Percentiles rank a stretch among this genome's conserved stretches.
Evolutionary conservation across 441 rosid species (phyloP).

Genomic region (Populus trichocarpa): DNA sequence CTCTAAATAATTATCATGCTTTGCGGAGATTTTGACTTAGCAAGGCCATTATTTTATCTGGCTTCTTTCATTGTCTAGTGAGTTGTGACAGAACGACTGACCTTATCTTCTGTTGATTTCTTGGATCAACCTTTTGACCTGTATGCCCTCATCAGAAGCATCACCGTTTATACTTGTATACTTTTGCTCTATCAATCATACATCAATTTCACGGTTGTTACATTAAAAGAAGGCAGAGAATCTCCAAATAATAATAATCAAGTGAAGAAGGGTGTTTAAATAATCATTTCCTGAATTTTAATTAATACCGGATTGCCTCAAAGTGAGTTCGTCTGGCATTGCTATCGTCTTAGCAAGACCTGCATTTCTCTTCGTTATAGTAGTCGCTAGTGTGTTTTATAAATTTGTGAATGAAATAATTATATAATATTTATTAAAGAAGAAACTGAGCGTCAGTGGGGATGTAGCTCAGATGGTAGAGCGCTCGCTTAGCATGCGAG

Average conservation of each 20-base stretch:
- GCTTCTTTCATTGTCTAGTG: background rate
- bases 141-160: background rate
- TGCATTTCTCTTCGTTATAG: background rate
- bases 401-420: too few relatives aligned
- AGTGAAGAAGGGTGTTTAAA: background rate
- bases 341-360: background rate
- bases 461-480: conserved; percentile 99
- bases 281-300: background rate
- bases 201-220: background rate
- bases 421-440: too few relatives aligned
- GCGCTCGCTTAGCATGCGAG: conserved; percentile 99
- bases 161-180: background rate
- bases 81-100: background rate
- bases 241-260: too few relatives aligned
- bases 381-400: too few relatives aligned
- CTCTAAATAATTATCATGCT: background rate
- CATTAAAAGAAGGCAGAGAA: background rate
- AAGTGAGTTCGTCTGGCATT: background rate
- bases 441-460: conserved; percentile 23
- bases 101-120: background rate
- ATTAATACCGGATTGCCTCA: background rate
- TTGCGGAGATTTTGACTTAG: background rate
- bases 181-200: background rate
- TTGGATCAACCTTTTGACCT: background rate
- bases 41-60: background rate